A percentile compares a stretch with the other conserved stretches of the same genome.
Evolutionary conservation across 2,329 filamentous ascomycete genomes (phyloP).

Genomic region (Mollisia scopiformis): DNA sequence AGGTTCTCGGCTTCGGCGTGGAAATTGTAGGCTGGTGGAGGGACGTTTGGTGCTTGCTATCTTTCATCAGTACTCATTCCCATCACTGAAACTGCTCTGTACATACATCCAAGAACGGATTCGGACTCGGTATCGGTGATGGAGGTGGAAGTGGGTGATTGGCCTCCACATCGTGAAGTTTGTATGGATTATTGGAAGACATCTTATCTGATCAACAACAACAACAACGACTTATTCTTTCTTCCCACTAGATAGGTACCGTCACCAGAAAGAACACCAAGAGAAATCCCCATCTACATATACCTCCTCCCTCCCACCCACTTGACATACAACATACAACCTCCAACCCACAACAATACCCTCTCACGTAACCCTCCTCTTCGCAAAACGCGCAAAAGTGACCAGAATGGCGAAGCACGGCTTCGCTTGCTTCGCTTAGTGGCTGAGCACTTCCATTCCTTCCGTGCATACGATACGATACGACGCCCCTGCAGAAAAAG

Average conservation of each 20-base stretch:
- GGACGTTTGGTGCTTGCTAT: not conserved
- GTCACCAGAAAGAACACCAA: not conserved
- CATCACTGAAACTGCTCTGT: no score
- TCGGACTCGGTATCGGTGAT: not conserved
- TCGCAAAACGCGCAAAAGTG: no score
- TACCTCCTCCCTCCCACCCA: not conserved
- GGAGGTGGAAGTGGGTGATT: not conserved
- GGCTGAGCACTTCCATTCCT: no score
- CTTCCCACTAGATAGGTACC: not conserved
- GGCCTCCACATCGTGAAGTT: not conserved
- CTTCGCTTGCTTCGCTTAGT: no score
- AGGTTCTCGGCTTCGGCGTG: conserved; percentile 3
- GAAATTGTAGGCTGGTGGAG: conserved; percentile 8
- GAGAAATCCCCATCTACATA: not conserved
- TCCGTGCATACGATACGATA: no score
- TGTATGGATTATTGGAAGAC: not conserved
- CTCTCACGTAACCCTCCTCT: no score
- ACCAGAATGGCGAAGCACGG: no score
- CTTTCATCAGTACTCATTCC: not conserved
- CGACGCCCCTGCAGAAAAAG: no score
- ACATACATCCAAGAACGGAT: conserved; percentile 9
- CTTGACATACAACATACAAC: not conserved
- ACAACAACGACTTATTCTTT: not conserved
- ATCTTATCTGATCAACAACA: conserved; percentile 5
- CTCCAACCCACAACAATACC: no score